Evolutionary conservation across 345 rosid species (phyloP).

Genomic region (Sisymbrium irio): DNA sequence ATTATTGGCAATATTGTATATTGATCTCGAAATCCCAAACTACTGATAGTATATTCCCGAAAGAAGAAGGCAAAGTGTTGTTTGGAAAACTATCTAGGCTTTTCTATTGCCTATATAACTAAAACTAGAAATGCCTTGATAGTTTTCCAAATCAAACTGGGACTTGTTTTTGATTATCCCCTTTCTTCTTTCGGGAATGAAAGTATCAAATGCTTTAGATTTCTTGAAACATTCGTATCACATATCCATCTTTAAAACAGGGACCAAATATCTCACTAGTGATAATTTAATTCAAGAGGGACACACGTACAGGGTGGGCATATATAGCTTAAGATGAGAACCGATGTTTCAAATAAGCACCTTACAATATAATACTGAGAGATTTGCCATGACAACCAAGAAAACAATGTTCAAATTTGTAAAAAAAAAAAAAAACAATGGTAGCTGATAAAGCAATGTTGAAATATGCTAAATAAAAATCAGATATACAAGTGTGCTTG

Average conservation of each 20-base stretch:
- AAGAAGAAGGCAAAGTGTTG: background rate
- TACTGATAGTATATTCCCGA: background rate
- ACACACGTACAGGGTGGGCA: conserved; percentile 8
- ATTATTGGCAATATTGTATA: background rate
- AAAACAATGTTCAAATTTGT: background rate
- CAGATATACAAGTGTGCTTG: conserved; percentile 4
- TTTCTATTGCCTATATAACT: background rate
- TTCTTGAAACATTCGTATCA: background rate
- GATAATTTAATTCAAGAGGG: background rate
- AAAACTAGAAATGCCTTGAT: background rate
- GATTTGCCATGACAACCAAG: conserved; percentile 5
- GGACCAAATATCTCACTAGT: background rate
- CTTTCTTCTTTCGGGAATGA: background rate
- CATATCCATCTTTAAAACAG: conserved; percentile 4
- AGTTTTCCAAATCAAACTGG: background rate
- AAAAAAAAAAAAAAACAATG: background rate
- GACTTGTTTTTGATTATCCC: background rate
- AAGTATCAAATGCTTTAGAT: background rate
- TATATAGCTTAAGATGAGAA: background rate
- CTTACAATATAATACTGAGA: background rate
- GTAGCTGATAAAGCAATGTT: background rate
- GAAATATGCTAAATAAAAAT: background rate
- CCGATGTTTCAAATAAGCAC: background rate
- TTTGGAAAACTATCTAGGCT: background rate
- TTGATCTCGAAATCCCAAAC: background rate